Conservation (phyloP, 495 filamentous ascomycete genomes). For the Articulospora tetracladia region DNA sequence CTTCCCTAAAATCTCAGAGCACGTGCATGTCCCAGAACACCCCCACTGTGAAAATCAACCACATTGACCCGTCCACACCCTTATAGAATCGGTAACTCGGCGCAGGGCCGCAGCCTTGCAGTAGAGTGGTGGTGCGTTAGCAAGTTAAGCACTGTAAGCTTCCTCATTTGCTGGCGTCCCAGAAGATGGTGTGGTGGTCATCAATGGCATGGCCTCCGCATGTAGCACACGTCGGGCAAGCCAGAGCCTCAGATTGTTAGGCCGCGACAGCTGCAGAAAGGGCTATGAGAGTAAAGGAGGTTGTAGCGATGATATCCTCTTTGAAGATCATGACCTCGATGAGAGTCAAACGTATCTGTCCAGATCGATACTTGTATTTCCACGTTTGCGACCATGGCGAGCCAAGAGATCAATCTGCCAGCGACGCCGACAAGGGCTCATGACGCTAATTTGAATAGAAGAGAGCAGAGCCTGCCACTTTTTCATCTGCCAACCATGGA, state of each 20-base stretch:
- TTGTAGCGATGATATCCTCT: neutral
- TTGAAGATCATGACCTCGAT: neutral
- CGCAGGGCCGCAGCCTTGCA: neutral
- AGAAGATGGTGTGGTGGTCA: neutral
- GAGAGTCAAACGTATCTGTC: neutral
- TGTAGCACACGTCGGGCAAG: neutral
- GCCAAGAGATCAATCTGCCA: neutral
- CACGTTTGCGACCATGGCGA: too few relatives aligned
- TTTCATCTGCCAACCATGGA: neutral
- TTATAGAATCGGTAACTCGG: neutral
- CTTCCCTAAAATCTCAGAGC: neutral
- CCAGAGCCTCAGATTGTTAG: neutral
- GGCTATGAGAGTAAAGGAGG: neutral
- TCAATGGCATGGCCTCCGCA: neutral
- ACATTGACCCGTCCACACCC: neutral
- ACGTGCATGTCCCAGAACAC: neutral
- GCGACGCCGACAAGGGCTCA: neutral
- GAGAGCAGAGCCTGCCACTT: neutral
- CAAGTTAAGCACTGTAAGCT: neutral
- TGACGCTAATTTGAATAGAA: neutral
- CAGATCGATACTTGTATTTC: neutral
- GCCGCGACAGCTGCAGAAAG: neutral
- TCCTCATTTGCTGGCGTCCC: slow-evolving; percentile 5
- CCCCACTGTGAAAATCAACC: neutral
- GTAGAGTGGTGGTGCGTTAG: neutral